Base-by-base conservation (phyloP, 805 yeast genomes). In the Brettanomyces naardenensis region DNA sequence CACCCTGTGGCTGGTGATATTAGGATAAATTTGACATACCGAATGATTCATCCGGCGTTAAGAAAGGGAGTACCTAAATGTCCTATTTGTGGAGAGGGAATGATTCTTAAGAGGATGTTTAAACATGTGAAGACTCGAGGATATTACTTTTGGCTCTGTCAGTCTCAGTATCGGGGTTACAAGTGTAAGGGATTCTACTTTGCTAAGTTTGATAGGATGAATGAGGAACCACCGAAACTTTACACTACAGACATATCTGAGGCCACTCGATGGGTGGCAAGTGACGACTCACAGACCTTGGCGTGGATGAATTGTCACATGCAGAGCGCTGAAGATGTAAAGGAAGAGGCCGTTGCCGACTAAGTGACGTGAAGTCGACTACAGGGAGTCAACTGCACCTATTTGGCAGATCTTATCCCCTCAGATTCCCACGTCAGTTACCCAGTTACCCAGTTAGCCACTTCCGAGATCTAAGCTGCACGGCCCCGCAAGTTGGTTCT, bases 81-180 rank as follows among this genome's bases (percentile, higher is more conserved):
- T 44, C 57, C 59, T 35, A 42, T 53, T 43, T 57, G 75, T 47
- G 45, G 52, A 4, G 41, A 56, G 3, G 47, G 65, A 0, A 78
- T 78, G 83, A 55, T 68, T 6, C 54, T 83, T 17, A 61, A 88
- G 33, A 61, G 86, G 39, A 63, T 80, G 21, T 71, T 58, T 44
- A 74, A 71, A 42, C 61, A 63, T 7, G 61, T 65, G 1, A 49
- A 55, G 10, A 60, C 61, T 9, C 59, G 75, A 40, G 83, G 83
- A 4, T 65, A 66, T 38, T 82, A 82, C 48, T 69, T 78, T 18
- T 82, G 90, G 89, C 64, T 67, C 46, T 82, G 92, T 48, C 68
- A 69, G 39, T 58, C 66, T 5, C 52, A 60, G 18, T 73, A 71
- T 45, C 53, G 49, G 33, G 58, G 56, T 0, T 58, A 60, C 25